Conservation (phyloP, 306 rosid genomes). For the Lablab purpureus region DNA sequence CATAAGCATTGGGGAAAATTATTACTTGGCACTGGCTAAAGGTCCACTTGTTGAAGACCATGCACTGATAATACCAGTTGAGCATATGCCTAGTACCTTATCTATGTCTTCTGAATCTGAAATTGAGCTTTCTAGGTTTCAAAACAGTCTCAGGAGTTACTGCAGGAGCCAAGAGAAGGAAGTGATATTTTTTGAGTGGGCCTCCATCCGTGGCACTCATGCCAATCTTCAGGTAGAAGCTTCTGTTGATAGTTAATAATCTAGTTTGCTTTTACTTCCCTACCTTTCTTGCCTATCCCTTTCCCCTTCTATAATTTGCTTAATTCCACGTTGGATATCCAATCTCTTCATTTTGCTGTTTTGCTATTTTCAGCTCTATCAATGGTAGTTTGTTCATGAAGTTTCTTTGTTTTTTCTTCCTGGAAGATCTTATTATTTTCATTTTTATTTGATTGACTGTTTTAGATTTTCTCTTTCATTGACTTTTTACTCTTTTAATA, state of each 20-base stretch:
- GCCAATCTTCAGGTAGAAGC: constrained; percentile 93
- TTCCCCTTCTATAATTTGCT: constrained; percentile 32
- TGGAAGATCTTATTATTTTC: constrained; percentile 8
- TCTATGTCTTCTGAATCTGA: constrained; percentile 68
- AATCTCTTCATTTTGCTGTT: constrained; percentile 29
- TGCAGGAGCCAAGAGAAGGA: constrained; percentile 75
- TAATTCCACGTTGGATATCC: constrained; percentile 28
- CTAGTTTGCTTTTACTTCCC: constrained; percentile 32
- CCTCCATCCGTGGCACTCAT: constrained; percentile 74
- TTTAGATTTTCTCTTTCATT: constrained; percentile 31
- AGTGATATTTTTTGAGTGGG: constrained; percentile 94
- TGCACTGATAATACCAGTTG: constrained; percentile 78
- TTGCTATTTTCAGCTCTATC: constrained; percentile 40
- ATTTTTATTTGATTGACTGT: constrained; percentile 27
- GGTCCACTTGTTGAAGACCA: constrained; percentile 95
- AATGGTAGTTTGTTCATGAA: constrained; percentile 5
- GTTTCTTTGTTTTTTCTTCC: not conserved
- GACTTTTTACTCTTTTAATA: constrained; percentile 45
- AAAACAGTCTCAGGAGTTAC: constrained; percentile 70
- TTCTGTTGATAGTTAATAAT: constrained; percentile 23
- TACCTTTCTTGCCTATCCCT: constrained; percentile 13
- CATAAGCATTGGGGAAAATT: constrained; percentile 79
- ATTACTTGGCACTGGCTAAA: constrained; percentile 92
- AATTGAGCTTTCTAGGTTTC: constrained; percentile 68
- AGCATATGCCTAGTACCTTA: constrained; percentile 79